These are phyloP conservation scores for Carex parvula DNA, from an alignment of 176 grass and related monocot species.

Conservation along the genomic window DNA sequence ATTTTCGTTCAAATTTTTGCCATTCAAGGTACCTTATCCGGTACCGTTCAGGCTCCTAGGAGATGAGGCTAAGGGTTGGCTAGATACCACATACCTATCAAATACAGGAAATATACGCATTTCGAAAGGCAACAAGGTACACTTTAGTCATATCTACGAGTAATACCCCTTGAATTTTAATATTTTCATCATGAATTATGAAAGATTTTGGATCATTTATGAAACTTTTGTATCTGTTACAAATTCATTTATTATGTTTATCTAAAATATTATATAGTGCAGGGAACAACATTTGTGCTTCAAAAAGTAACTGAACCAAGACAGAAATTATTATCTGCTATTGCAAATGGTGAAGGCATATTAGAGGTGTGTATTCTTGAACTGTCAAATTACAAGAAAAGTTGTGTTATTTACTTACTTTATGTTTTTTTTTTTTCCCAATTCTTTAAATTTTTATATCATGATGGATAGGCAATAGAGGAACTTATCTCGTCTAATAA, in stretches of 20 bases:
- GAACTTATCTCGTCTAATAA: conserved; percentile 48
- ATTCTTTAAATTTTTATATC: background rate
- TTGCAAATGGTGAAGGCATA: conserved; percentile 53
- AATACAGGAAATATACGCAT: conserved; percentile 72
- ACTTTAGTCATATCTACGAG: background rate
- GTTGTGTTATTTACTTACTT: conserved; percentile 13
- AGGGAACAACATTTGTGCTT: conserved; percentile 95
- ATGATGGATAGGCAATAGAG: conserved; percentile 52
- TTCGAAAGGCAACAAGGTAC: conserved; percentile 98
- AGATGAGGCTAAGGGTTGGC: conserved; percentile 96
- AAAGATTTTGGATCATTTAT: background rate
- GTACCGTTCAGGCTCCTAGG: conserved; percentile 92
- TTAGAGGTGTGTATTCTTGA: conserved; percentile 37
- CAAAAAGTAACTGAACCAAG: conserved; percentile 78
- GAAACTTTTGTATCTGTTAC: background rate
- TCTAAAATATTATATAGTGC: conserved; percentile 75
- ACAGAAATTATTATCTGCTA: conserved; percentile 71
- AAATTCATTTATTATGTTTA: conserved; percentile 34
- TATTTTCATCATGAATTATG: background rate
- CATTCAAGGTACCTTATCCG: conserved; percentile 96
- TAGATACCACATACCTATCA: conserved; percentile 94
- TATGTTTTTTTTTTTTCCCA: conserved; percentile 33
- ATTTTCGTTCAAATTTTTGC: conserved; percentile 88
- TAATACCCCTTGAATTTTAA: background rate
- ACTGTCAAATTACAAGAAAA: background rate